These are phyloP conservation scores for Blepharisma undulans DNA, from an alignment of 169 alveolate species.

Conservation along the genomic window DNA sequence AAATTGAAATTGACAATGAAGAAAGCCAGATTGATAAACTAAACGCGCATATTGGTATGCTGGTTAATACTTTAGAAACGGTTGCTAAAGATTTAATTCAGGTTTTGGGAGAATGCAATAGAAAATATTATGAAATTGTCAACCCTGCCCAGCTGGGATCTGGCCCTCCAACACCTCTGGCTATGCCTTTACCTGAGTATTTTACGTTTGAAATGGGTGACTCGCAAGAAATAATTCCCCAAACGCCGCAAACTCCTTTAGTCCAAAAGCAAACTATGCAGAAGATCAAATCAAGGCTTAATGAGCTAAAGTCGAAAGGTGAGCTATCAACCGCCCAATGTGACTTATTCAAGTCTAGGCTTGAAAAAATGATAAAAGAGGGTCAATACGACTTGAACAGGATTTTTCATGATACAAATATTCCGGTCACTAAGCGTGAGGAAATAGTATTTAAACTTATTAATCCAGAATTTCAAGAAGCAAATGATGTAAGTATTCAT, in stretches of 20 bases:
- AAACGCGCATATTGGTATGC: constrained; percentile 8
- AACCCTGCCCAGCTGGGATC: constrained; percentile 4
- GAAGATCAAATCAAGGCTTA: not conserved
- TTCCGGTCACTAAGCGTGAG: constrained; percentile 4
- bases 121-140: not conserved
- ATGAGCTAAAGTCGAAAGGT: not conserved
- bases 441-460: constrained; percentile 5
- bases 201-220: constrained; percentile 8
- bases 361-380: constrained; percentile 1
- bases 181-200: constrained; percentile 33
- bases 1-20: not conserved
- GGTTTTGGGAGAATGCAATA: not conserved
- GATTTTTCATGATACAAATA: not conserved
- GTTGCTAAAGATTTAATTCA: constrained; percentile 28
- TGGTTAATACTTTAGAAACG: constrained; percentile 26
- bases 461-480: not conserved
- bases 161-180: constrained; percentile 24
- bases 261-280: not conserved
- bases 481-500: not conserved
- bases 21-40: not conserved
- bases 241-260: not conserved
- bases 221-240: not conserved
- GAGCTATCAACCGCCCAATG: not conserved
- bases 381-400: not conserved
- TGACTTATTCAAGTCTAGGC: not conserved